Evolutionary conservation across 768 basidiomycete species (phyloP), one percentile per base, ranked within the genome.

Genomic region (Cyclocybe aegerita): DNA sequence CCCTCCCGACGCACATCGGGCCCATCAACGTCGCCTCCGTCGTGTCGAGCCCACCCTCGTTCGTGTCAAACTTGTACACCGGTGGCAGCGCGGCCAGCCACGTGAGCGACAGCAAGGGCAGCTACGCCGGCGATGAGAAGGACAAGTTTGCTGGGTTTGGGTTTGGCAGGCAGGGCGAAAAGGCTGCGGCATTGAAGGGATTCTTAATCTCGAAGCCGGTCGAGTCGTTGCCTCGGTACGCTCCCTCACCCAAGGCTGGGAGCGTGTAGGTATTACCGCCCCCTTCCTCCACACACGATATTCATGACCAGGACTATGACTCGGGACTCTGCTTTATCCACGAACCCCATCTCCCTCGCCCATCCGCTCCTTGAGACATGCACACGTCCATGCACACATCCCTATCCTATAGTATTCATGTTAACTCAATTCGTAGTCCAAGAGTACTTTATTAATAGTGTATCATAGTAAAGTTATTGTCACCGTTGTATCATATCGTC

Each of bases 161-260:
- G n/a, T 93, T 93, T 59, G 89, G 90, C 35, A 76, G 83, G 52
- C 86, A 88, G 59, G 89, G 82, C 4, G 86, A 91, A 68, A 88
- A 86, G 67, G 78, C 79, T 46, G 88, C 86, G 8, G 82, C 73
- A 7, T 66, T 82, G 58, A 81, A 72, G 60, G 88, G 87, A 15
- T 85, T 75, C 64, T 61, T 85, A 39, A 77, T 86, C 56, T 77
- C 80, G 39, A 83, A 78, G 54, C 85, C 85, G 17, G 65, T 83
- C 4, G 83, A 86, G 63, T 66, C 80, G 0, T 68, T 86, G 15
- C 85, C 85, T 8, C 76, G 82, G 16, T 85, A 86, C 43, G 46
- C 56, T 23, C 63, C 65, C 17, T 59, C 58, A 7, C 44, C 59
- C 7, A 48, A 33, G 38, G 46, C 45, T 12, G 23, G 23, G 23